These are phyloP conservation scores for Gautieria morchelliformis DNA, from an alignment of 768 basidiomycete species.

Conservation along the genomic window DNA sequence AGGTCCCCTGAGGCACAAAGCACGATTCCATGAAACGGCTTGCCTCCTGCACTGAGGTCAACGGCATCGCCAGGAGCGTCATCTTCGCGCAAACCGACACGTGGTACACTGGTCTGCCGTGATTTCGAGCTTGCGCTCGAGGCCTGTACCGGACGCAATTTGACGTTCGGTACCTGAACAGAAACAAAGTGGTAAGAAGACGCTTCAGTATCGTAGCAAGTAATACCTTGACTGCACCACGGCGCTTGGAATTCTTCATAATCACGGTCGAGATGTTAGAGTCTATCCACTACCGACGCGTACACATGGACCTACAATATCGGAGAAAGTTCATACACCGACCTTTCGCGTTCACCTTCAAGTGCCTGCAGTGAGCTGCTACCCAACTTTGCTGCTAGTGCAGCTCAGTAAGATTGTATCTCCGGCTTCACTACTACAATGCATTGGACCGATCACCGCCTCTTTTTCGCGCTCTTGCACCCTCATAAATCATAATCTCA, in stretches of 20 bases:
- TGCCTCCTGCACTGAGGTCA: slow-evolving; percentile 26
- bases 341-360: too few relatives aligned
- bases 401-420: too few relatives aligned
- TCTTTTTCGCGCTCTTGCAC: too few relatives aligned
- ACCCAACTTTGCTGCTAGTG: too few relatives aligned
- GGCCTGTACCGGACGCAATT: slow-evolving; percentile 56
- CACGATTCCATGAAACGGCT: slow-evolving; percentile 56
- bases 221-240: slow-evolving; percentile 3
- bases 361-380: too few relatives aligned
- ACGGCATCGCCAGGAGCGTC: neutral
- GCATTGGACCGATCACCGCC: too few relatives aligned
- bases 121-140: neutral
- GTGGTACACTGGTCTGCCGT: neutral
- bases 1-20: slow-evolving; percentile 70
- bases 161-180: slow-evolving; percentile 70
- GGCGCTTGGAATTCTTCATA: slow-evolving; percentile 6
- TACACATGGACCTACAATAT: slow-evolving; percentile 1
- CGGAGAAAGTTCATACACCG: too few relatives aligned
- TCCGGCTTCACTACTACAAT: too few relatives aligned
- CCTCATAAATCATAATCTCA: too few relatives aligned
- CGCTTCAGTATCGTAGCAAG: neutral
- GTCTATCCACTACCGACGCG: neutral
- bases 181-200: neutral
- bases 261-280: neutral
- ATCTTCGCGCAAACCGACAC: neutral